These are phyloP conservation scores for Neonectria ditissima DNA, from an alignment of 2,329 filamentous ascomycete genomes.

Conservation along the genomic window DNA sequence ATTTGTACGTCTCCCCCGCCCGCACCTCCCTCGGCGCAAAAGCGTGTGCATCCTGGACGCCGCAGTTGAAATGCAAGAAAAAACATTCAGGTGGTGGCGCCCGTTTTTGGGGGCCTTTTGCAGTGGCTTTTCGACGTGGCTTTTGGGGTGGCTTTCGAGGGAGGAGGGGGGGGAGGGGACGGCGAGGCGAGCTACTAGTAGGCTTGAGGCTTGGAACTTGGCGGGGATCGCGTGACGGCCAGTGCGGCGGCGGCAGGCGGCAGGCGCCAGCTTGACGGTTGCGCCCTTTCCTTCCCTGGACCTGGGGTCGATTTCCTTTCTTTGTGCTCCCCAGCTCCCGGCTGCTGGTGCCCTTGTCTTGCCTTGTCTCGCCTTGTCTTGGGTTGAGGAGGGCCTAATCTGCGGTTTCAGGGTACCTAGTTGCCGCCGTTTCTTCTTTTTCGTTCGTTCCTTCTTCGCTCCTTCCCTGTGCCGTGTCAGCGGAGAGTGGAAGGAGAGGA, in stretches of 20 bases:
- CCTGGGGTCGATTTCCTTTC: conserved; percentile 12
- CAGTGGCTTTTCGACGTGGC: background rate
- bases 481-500: background rate
- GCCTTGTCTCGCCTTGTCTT: conserved; percentile 10
- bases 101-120: background rate
- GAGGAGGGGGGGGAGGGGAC: background rate
- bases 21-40: background rate
- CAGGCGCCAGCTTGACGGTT: conserved; percentile 28
- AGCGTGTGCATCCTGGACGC: background rate
- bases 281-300: conserved; percentile 5
- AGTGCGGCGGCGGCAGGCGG: conserved; percentile 21
- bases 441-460: background rate
- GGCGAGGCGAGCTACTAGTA: conserved; percentile 30
- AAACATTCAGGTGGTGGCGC: background rate
- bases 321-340: background rate
- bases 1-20: background rate
- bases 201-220: too few relatives aligned
- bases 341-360: too few relatives aligned
- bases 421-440: background rate
- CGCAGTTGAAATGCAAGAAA: background rate
- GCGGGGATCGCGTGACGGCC: conserved; percentile 30
- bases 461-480: background rate
- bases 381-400: conserved; percentile 1
- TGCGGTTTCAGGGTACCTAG: background rate
- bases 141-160: background rate